Base-by-base conservation (phyloP, 192 early-diverging fungal species). In the Backusella tarrabulga region DNA sequence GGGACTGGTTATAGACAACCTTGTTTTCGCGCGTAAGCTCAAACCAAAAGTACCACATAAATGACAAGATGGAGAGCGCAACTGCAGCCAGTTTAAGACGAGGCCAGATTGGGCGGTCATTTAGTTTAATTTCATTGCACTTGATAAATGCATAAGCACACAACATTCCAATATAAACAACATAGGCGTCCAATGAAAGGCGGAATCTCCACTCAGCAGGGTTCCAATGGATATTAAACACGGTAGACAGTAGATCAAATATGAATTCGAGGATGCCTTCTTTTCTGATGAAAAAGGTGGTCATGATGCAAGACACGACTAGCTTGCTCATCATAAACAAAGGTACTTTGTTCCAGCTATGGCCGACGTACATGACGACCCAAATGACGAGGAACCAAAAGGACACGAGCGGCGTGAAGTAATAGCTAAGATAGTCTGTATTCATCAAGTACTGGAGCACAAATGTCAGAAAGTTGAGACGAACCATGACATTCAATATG, bases 341-440 rank as follows among this genome's bases (percentile, higher is more conserved):
- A 12, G 83, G 73, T 9, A 79, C 79, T 19, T 84, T 76, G 79
- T 95, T 93, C 67, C 83, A 72, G 0, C 71, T 34, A 42, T 87
- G 78, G 3, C 76, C 81, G 21, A 88, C 72, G 38, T 88, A 86
- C 92, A 95, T 92, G 70, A 90, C 91, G 19, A 83, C 54, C 85
- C 89, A 95, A 12, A 95, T 90, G 35, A 91, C 72, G 54, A 93
- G 70, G 66, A 92, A 91, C 90, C 92, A 95, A 70, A 89, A 88
- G 26, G 89, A 87, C 19, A 92, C 91, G 40, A 95, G 79, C 15
- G 94, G 94, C 34, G 93, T 90, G 78, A 95, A 95, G 75, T 95
- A 95, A 80, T 94, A 95, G 67, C 88, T 89, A 63, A 95, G 81
- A 34, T 92, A 92, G 72, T 88, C 84, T 7, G 87, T 91, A 80